phyloP scores from a whole-genome alignment of 305 asterid species.

The Fraxinus velutina region DNA sequence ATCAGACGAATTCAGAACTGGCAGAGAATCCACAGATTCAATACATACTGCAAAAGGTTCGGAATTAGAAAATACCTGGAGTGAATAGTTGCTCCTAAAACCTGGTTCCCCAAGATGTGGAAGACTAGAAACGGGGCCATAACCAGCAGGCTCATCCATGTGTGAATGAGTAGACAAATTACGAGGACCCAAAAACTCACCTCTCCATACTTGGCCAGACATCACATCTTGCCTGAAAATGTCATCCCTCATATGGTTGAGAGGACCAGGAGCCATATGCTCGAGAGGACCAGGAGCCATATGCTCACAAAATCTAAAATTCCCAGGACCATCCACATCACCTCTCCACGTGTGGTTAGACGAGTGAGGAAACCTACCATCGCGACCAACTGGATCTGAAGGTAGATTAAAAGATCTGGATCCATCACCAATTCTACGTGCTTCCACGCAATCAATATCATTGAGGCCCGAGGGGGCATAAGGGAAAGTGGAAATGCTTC shows the following conservation, averaged over 20 bases:
- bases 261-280: conserved; percentile 43
- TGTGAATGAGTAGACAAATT: conserved; percentile 42
- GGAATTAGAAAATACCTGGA: conserved; percentile 49
- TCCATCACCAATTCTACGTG: conserved; percentile 56
- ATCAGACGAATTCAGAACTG: conserved; percentile 1
- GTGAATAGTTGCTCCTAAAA: conserved; percentile 56
- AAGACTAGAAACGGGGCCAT: conserved; percentile 48
- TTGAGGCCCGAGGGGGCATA: conserved; percentile 36
- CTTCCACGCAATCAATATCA: conserved; percentile 53
- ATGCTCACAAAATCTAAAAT: conserved; percentile 57
- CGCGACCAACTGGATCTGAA: conserved; percentile 49
- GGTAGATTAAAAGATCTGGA: conserved; percentile 46
- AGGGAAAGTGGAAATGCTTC: conserved; percentile 36
- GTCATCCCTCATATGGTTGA: conserved; percentile 41
- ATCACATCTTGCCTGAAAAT: conserved; percentile 46
- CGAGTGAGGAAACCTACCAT: conserved; percentile 46
- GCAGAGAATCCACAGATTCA: conserved; percentile 5
- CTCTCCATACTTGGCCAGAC: conserved; percentile 46
- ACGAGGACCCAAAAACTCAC: conserved; percentile 48
- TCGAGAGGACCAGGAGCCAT: conserved; percentile 44
- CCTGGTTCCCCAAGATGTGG: conserved; percentile 62
- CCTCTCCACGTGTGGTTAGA: conserved; percentile 54
- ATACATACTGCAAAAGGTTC: conserved; percentile 54
- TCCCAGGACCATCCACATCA: conserved; percentile 50
- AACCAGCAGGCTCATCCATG: conserved; percentile 43